Percentiles rank a stretch among this genome's conserved stretches.
These are phyloP conservation scores for Radiomyces spectabilis DNA, from an alignment of 192 early-diverging fungal species.

Conservation along the genomic window DNA sequence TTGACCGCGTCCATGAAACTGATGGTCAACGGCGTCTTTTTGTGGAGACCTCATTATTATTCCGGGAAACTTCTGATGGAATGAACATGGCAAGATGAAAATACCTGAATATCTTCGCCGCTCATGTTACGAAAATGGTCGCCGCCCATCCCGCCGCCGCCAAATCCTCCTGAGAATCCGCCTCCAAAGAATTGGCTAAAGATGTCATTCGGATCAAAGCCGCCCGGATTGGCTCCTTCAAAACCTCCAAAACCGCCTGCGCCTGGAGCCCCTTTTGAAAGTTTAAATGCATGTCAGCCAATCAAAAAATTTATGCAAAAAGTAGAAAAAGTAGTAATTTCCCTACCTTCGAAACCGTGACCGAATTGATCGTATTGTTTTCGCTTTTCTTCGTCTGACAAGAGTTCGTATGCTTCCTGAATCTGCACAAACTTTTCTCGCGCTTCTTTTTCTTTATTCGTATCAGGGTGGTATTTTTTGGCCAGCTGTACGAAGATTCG, in stretches of 20 bases:
- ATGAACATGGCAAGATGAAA: background rate
- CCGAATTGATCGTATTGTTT: conserved; percentile 92
- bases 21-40: conserved; percentile 48
- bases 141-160: background rate
- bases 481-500: conserved; percentile 61
- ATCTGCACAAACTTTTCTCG: conserved; percentile 97
- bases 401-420: conserved; percentile 93
- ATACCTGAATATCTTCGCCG: conserved; percentile 58
- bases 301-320: too few relatives aligned
- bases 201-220: conserved; percentile 41
- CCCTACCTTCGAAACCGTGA: conserved; percentile 18
- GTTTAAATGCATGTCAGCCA: background rate
- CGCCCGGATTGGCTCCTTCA: conserved; percentile 29
- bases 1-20: conserved; percentile 89
- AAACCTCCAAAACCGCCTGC: too few relatives aligned
- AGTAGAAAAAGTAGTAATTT: too few relatives aligned
- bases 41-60: background rate
- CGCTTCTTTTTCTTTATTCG: conserved; percentile 85
- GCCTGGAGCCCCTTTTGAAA: background rate
- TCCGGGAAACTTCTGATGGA: background rate
- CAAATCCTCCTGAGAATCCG: conserved; percentile 26
- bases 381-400: conserved; percentile 89
- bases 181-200: conserved; percentile 27
- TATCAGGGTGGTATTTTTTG: conserved; percentile 97
- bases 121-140: conserved; percentile 18